A percentile compares a stretch with the other conserved stretches of the same genome.
Evolutionary conservation across 257 asterid genomes (phyloP).

Genomic region (Cordia subcordata): DNA sequence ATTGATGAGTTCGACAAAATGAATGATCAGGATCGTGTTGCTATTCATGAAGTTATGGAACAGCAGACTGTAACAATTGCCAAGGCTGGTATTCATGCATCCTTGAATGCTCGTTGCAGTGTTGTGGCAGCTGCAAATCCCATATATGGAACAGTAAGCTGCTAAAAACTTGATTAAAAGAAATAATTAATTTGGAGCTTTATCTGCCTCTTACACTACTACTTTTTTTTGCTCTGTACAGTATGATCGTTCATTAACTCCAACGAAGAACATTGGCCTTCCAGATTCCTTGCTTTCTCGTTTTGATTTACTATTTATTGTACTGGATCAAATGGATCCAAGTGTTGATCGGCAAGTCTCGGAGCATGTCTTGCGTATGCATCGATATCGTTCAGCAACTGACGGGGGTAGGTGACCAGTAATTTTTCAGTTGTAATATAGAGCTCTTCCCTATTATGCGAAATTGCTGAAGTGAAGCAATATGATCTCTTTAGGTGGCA

Average conservation of each 20-base stretch:
- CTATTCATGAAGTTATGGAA: slow-evolving; percentile 98
- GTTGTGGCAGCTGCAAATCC: slow-evolving; percentile 99
- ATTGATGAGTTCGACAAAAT: slow-evolving; percentile 96
- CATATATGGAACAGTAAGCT: slow-evolving; percentile 93
- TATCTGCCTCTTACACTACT: slow-evolving; percentile 9
- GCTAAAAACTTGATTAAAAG: slow-evolving; percentile 9
- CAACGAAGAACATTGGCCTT: slow-evolving; percentile 94
- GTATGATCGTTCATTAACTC: slow-evolving; percentile 95
- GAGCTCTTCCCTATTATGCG: slow-evolving; percentile 4
- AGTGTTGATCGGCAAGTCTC: slow-evolving; percentile 83
- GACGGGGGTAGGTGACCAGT: slow-evolving; percentile 55
- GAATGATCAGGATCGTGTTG: slow-evolving; percentile 98
- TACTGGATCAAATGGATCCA: slow-evolving; percentile 98
- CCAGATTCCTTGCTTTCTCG: slow-evolving; percentile 99
- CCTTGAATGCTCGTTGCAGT: slow-evolving; percentile 97
- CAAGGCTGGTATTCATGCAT: slow-evolving; percentile 97
- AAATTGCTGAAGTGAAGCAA: slow-evolving; percentile 12
- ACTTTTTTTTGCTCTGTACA: slow-evolving; percentile 26
- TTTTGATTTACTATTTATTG: slow-evolving; percentile 90
- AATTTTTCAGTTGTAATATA: slow-evolving; percentile 6
- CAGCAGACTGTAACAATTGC: slow-evolving; percentile 99
- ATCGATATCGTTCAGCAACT: slow-evolving; percentile 60
- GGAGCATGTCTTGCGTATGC: slow-evolving; percentile 91
- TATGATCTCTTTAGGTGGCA: slow-evolving; percentile 36
- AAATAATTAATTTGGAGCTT: neutral